Percentiles rank a stretch among this genome's conserved stretches.
These are phyloP conservation scores for Crataegus laevigata DNA, from an alignment of 306 rosid species.

Conservation along the genomic window DNA sequence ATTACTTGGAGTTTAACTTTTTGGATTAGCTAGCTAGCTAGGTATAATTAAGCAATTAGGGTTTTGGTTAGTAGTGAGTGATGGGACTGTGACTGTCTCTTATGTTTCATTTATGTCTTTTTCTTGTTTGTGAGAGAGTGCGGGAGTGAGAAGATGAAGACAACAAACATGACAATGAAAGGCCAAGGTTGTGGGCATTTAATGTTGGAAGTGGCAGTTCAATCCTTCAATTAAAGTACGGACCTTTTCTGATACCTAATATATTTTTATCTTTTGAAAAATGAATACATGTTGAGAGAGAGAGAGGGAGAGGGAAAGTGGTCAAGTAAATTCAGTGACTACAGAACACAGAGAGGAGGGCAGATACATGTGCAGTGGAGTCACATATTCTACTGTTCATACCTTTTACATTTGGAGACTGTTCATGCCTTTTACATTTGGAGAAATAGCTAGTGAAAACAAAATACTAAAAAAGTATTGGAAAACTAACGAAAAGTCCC, in stretches of 20 bases:
- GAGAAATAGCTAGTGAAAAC: background rate
- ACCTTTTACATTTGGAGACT: conserved; percentile 18
- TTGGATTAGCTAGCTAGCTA: background rate
- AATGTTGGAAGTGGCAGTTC: conserved; percentile 51
- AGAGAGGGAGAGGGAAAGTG: conserved; percentile 4
- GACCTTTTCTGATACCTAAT: conserved; percentile 14
- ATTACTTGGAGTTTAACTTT: background rate
- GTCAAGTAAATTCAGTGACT: conserved; percentile 64
- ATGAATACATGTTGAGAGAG: background rate
- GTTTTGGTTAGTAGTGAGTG: background rate
- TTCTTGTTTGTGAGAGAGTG: conserved; percentile 19
- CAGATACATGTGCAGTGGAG: conserved; percentile 48
- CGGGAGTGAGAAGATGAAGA: conserved; percentile 46
- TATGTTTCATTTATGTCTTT: background rate
- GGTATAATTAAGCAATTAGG: background rate
- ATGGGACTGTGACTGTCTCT: background rate
- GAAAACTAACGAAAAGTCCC: too few relatives aligned
- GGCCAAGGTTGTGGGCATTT: conserved; percentile 48
- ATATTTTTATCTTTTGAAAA: background rate
- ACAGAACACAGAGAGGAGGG: conserved; percentile 36
- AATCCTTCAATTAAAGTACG: conserved; percentile 32
- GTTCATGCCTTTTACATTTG: conserved; percentile 26
- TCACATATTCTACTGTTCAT: conserved; percentile 67
- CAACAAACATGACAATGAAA: conserved; percentile 70
- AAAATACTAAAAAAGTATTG: too few relatives aligned